phyloP scores from a whole-genome alignment of 257 asterid genomes.

The Fraxinus americana region DNA sequence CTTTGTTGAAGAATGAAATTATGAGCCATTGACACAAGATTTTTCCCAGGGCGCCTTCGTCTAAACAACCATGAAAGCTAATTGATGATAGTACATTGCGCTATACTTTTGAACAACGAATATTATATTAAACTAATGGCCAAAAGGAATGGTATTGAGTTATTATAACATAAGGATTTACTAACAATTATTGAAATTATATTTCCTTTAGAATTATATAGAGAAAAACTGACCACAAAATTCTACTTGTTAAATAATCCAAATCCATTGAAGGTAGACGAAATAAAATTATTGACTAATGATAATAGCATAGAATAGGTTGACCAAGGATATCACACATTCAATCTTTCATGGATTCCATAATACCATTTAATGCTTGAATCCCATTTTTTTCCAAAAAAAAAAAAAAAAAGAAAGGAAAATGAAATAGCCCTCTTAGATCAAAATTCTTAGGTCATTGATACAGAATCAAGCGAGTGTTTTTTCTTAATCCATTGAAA shows the following conservation, averaged over 20 bases:
- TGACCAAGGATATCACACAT: background rate
- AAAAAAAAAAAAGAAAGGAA: background rate
- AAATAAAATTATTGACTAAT: background rate
- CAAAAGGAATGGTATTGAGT: background rate
- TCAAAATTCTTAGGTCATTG: background rate
- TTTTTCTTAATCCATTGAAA: background rate
- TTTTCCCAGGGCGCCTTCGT: background rate
- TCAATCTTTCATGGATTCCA: background rate
- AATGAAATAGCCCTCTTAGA: background rate
- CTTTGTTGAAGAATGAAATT: background rate
- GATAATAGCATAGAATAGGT: background rate
- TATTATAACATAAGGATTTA: too few species aligned
- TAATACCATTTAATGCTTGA: too few species aligned
- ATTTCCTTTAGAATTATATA: too few species aligned
- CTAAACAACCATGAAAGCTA: background rate
- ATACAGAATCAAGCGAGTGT: background rate
- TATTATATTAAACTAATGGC: too few species aligned
- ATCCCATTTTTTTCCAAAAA: too few species aligned
- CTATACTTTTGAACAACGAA: background rate
- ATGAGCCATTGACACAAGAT: background rate
- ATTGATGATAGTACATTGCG: background rate
- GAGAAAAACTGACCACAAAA: background rate
- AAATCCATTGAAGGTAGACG: background rate
- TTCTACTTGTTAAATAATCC: background rate
- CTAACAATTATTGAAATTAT: background rate